phyloP scores from a whole-genome alignment of 495 filamentous ascomycete species.

The Aspergillus nidulans region DNA sequence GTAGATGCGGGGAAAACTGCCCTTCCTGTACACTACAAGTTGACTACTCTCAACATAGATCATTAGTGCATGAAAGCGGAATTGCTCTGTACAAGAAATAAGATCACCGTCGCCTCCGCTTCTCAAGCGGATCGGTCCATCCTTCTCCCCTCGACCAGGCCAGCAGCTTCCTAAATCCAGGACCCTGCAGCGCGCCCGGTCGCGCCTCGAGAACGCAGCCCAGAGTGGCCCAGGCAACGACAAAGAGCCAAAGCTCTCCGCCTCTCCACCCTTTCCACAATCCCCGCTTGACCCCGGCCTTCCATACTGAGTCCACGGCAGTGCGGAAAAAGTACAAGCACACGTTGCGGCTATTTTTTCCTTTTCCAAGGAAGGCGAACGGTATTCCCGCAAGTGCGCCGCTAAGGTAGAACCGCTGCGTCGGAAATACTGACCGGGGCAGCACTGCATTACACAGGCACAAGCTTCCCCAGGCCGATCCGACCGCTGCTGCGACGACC shows the following conservation, averaged over 20 bases:
- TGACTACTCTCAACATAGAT: too few species aligned
- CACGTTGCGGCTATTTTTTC: slow-evolving; percentile 55
- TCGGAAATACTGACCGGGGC: slow-evolving; percentile 69
- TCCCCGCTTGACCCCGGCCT: slow-evolving; percentile 79
- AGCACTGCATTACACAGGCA: slow-evolving; percentile 81
- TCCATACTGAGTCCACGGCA: slow-evolving; percentile 79
- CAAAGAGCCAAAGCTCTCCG: slow-evolving; percentile 81
- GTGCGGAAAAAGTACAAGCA: slow-evolving; percentile 68
- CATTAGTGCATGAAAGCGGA: not conserved
- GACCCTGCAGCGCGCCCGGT: slow-evolving; percentile 62
- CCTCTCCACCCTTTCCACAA: slow-evolving; percentile 76
- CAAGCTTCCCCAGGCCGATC: slow-evolving; percentile 79
- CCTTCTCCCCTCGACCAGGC: slow-evolving; percentile 71
- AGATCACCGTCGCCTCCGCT: slow-evolving; percentile 21
- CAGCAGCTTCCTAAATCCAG: slow-evolving; percentile 64
- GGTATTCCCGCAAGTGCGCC: slow-evolving; percentile 74
- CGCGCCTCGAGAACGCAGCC: slow-evolving; percentile 73
- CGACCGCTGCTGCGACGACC: slow-evolving; percentile 72
- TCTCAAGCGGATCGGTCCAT: slow-evolving; percentile 45
- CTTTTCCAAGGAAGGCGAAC: slow-evolving; percentile 69
- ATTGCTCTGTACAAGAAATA: not conserved
- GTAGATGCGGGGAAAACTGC: slow-evolving; percentile 7
- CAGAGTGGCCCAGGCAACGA: slow-evolving; percentile 68
- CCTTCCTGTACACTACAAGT: not conserved
- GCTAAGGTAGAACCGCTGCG: slow-evolving; percentile 80